These are phyloP conservation scores for Petunia secreta DNA, from an alignment of 257 asterid genomes.

Conservation along the genomic window DNA sequence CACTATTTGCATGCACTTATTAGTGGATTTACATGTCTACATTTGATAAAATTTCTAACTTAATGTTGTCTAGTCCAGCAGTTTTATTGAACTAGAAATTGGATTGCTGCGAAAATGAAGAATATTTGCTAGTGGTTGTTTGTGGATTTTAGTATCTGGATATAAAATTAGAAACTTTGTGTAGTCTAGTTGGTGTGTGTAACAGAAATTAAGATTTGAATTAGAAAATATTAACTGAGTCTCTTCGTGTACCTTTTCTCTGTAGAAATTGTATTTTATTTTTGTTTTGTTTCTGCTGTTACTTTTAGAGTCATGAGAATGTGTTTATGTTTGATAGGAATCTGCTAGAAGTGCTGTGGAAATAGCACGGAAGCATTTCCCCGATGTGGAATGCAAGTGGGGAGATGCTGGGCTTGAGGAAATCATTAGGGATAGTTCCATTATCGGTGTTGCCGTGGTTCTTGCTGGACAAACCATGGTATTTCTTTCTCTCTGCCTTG, in stretches of 20 bases:
- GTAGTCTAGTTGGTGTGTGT: no score
- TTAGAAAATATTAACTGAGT: no score
- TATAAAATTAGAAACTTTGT: no score
- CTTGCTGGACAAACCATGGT: constrained; percentile 94
- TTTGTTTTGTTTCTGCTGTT: neutral
- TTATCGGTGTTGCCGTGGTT: constrained; percentile 79
- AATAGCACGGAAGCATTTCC: constrained; percentile 67
- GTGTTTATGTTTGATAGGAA: constrained; percentile 49
- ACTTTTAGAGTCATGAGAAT: constrained; percentile 7
- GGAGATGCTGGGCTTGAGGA: constrained; percentile 85
- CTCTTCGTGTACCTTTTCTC: neutral
- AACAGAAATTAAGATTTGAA: no score
- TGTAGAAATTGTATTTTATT: neutral
- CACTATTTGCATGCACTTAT: neutral
- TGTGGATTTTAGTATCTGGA: no score
- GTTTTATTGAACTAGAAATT: neutral
- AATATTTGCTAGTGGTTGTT: no score
- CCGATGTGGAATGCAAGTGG: constrained; percentile 88
- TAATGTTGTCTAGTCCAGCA: neutral
- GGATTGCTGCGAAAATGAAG: neutral
- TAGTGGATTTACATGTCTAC: neutral
- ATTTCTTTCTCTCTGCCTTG: constrained; percentile 22
- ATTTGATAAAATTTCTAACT: neutral
- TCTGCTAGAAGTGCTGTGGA: constrained; percentile 84
- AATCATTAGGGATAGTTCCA: constrained; percentile 71